Conservation (phyloP, 2,329 filamentous ascomycete genomes). For the Aureobasidium sp. region DNA sequence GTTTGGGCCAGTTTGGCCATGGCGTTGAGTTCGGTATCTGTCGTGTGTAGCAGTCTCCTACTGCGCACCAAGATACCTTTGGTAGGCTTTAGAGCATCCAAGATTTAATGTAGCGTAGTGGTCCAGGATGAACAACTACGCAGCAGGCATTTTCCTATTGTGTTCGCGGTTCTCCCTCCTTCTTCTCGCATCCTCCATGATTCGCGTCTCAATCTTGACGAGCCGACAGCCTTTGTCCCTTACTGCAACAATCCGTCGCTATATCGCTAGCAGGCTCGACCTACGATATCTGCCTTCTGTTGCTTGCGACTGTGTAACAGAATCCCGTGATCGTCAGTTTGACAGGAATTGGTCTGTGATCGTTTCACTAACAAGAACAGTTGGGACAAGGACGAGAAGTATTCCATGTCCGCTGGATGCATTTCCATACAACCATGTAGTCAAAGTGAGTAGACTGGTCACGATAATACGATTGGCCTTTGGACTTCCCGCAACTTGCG, state of each 20-base stretch:
- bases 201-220: constrained; percentile 33
- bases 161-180: constrained; percentile 27
- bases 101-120: not conserved
- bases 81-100: constrained; percentile 32
- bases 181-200: constrained; percentile 29
- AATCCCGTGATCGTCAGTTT: not conserved
- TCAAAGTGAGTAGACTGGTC: not conserved
- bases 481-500: not conserved
- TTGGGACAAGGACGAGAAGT: not conserved
- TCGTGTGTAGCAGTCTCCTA: constrained; percentile 71
- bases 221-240: not conserved
- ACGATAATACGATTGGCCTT: not conserved
- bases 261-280: not conserved
- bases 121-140: not conserved
- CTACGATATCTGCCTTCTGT: not conserved
- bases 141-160: constrained; percentile 15
- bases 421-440: not conserved
- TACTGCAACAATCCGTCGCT: not conserved
- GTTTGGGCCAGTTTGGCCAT: constrained; percentile 88
- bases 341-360: not conserved
- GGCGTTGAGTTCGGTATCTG: constrained; percentile 85
- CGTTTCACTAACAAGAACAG: not conserved
- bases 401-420: not conserved
- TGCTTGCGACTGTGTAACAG: not conserved
- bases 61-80: constrained; percentile 45